Conservation (phyloP, 2,329 filamentous ascomycete species). For the Botrytis elliptica region DNA sequence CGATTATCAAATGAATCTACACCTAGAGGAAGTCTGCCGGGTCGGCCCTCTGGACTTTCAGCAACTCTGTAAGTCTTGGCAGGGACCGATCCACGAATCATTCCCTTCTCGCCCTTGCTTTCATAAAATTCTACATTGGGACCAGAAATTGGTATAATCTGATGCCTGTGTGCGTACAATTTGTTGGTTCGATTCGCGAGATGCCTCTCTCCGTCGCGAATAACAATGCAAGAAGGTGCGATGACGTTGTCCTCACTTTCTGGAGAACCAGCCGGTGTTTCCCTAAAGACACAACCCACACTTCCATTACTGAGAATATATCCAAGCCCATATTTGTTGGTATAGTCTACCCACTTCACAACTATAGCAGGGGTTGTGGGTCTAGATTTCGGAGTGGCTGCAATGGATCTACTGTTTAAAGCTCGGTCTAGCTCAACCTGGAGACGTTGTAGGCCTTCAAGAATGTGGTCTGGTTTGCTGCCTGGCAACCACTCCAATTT, state of each 20-base stretch:
- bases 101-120: constrained; percentile 63
- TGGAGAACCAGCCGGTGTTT: constrained; percentile 49
- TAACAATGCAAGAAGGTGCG: constrained; percentile 70
- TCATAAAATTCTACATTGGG: constrained; percentile 70
- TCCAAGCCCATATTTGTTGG: constrained; percentile 80
- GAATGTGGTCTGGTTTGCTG: constrained; percentile 57
- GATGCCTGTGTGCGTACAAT: constrained; percentile 55
- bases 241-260: constrained; percentile 51
- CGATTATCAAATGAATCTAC: constrained; percentile 64
- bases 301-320: constrained; percentile 82
- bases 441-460: constrained; percentile 55
- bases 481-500: constrained; percentile 50
- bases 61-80: constrained; percentile 60
- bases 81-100: constrained; percentile 62
- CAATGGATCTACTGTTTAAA: constrained; percentile 62
- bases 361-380: constrained; percentile 60
- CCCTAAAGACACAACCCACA: constrained; percentile 66
- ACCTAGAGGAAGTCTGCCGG: constrained; percentile 60
- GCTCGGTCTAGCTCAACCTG: constrained; percentile 61
- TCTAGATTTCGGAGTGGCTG: constrained; percentile 56
- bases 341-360: constrained; percentile 85
- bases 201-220: constrained; percentile 69
- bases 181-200: constrained; percentile 60
- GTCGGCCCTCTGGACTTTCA: constrained; percentile 56
- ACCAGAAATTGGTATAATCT: constrained; percentile 63